Evolutionary conservation across 306 rosid species (phyloP), one percentile per base, ranked within the genome.

Genomic region (Oemleria cerasiformis): DNA sequence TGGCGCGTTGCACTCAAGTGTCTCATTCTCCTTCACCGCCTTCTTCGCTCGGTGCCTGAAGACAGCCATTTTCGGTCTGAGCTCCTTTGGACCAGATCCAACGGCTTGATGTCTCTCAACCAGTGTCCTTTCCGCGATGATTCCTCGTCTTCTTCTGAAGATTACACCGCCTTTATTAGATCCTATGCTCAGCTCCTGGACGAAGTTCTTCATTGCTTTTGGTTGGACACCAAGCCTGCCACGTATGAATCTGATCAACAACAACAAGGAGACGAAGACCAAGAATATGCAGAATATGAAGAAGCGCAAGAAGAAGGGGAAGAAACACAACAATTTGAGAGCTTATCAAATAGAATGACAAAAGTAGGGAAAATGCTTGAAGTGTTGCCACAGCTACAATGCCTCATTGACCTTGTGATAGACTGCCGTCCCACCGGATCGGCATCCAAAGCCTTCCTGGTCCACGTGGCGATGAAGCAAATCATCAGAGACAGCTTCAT

Each of bases 1-100:
- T 92, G 97, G 93, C 77, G 88, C 2, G 93, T 92, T n/a, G 96
- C 96, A 0, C 86, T 92, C 74, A 90, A 92, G 65, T 92, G 97
- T 47, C 80, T 92, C 2, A 72, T 90, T 47, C 98, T 92, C 64
- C 90, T 92, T 21, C 98, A 88, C 70, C 83, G 89, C n/a, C 77
- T 92, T 73, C 92, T 92, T 42, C 86, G 80, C 5, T 86, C 87
- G 0, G 86, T 83, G 15, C 88, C 91, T 0, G 79, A 65, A 4
- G 72, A 79, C 67, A 68, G 68, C 65, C 71, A 67, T 3, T 70
- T 90, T 9, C 84, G 82, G 56, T 42, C 80, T 0, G 84, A 88
- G 30, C 87, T 92, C 2, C 49, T 88, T 1, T 86, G 87, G 86
- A 19, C 81, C 45, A 81, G 87, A 38, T 70, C 88, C n/a, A 79